A percentile compares a stretch with the other conserved stretches of the same genome.
Evolutionary conservation across 805 yeast genomes (phyloP).

Genomic region (Saturnispora gosingensis): DNA sequence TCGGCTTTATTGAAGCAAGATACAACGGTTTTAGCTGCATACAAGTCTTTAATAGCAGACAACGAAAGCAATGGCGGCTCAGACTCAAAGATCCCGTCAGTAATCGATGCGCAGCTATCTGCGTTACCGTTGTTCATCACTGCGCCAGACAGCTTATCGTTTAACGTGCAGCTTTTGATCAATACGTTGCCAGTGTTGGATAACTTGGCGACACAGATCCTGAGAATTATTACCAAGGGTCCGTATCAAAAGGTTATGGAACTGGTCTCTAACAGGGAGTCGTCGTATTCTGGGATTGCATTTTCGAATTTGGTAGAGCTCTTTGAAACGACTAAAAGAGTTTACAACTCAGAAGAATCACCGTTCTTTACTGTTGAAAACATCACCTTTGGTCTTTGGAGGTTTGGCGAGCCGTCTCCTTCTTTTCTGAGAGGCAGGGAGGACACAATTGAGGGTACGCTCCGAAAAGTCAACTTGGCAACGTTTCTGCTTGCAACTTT

Average conservation of each 20-base stretch:
- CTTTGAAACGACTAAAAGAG: constrained; percentile 65
- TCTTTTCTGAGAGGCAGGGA: constrained; percentile 49
- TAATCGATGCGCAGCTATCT: constrained; percentile 42
- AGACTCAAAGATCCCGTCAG: constrained; percentile 15
- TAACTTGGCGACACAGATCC: constrained; percentile 70
- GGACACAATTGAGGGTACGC: constrained; percentile 50
- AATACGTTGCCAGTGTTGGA: constrained; percentile 71
- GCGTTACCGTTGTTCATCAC: constrained; percentile 51
- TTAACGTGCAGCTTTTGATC: constrained; percentile 54
- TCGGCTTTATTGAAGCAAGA: constrained; percentile 26
- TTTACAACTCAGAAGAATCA: constrained; percentile 58
- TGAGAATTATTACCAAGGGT: constrained; percentile 61
- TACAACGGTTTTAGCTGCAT: constrained; percentile 22
- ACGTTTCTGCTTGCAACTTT: constrained; percentile 82
- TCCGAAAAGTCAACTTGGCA: constrained; percentile 79
- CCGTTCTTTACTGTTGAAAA: constrained; percentile 65
- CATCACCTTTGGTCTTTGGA: constrained; percentile 65
- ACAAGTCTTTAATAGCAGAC: constrained; percentile 19
- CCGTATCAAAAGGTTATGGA: constrained; percentile 71
- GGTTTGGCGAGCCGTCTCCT: constrained; percentile 51
- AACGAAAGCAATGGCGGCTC: constrained; percentile 8
- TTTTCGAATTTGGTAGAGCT: constrained; percentile 63
- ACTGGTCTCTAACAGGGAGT: constrained; percentile 55
- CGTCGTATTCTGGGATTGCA: constrained; percentile 48
- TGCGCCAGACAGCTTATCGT: constrained; percentile 47